These are phyloP conservation scores for Huntiella bhutanensis DNA, from an alignment of 2,329 filamentous ascomycete species.

Conservation along the genomic window DNA sequence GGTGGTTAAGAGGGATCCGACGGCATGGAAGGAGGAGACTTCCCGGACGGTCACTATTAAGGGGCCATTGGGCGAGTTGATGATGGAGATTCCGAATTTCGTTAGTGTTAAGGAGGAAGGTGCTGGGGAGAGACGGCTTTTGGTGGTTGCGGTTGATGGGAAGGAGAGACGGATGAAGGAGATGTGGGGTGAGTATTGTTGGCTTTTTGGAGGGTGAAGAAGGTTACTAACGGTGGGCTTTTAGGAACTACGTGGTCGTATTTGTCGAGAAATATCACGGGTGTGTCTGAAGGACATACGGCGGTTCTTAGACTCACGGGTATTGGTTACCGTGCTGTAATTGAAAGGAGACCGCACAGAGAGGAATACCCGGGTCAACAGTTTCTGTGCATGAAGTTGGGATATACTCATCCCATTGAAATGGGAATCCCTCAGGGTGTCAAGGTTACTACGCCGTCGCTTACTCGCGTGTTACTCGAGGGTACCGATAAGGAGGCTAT, in stretches of 20 bases:
- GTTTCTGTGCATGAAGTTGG: constrained; percentile 85
- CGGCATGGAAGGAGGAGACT: constrained; percentile 40
- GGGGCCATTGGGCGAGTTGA: constrained; percentile 65
- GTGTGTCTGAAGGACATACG: constrained; percentile 90
- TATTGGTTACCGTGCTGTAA: constrained; percentile 86
- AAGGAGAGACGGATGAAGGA: constrained; percentile 58
- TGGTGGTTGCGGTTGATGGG: constrained; percentile 51
- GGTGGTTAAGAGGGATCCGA: constrained; percentile 30
- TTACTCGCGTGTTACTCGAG: constrained; percentile 79
- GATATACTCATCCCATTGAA: constrained; percentile 91
- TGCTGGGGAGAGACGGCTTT: constrained; percentile 37
- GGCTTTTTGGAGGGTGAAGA: not conserved
- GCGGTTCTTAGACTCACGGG: constrained; percentile 84
- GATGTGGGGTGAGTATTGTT: constrained; percentile 66
- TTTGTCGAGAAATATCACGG: constrained; percentile 75
- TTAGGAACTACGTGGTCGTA: constrained; percentile 70
- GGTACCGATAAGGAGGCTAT: constrained; percentile 71
- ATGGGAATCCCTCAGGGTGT: constrained; percentile 67
- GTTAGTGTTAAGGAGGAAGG: constrained; percentile 52
- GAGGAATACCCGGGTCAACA: constrained; percentile 64
- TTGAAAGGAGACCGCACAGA: constrained; percentile 53
- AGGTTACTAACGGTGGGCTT: not conserved
- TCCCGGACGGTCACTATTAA: constrained; percentile 54
- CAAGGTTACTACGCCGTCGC: constrained; percentile 71
- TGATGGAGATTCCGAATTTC: constrained; percentile 62